Evolutionary conservation across 495 filamentous ascomycete genomes (phyloP).

Genomic region (Entonaema liquescens): DNA sequence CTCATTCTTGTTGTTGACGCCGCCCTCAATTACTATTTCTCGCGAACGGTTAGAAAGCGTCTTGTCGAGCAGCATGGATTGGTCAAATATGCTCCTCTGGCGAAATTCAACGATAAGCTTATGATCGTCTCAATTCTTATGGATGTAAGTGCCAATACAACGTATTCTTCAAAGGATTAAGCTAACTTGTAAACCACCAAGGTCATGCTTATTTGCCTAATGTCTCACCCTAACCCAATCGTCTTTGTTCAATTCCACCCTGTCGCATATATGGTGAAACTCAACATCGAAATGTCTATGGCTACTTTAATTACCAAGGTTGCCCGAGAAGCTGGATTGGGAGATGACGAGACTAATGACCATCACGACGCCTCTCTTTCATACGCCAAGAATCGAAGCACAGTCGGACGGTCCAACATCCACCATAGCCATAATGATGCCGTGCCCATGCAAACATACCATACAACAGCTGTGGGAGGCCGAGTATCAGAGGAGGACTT

Average conservation of each 20-base stretch:
- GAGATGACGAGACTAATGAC: slow-evolving; percentile 1
- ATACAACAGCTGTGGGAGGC: slow-evolving; percentile 9
- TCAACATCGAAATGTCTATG: slow-evolving; percentile 65
- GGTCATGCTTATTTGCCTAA: slow-evolving; percentile 47
- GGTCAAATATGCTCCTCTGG: slow-evolving; percentile 54
- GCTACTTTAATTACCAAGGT: slow-evolving; percentile 53
- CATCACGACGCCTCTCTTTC: slow-evolving; percentile 1
- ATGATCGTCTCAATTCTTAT: slow-evolving; percentile 56
- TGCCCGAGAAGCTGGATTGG: slow-evolving; percentile 9
- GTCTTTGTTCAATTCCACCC: slow-evolving; percentile 54
- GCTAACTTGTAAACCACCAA: slow-evolving; percentile 4
- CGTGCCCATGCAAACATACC: slow-evolving; percentile 15
- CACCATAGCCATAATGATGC: slow-evolving; percentile 10
- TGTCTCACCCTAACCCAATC: slow-evolving; percentile 44
- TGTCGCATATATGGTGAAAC: slow-evolving; percentile 62
- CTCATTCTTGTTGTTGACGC: slow-evolving; percentile 57
- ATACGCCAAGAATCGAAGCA: slow-evolving; percentile 15
- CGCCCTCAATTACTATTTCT: slow-evolving; percentile 56
- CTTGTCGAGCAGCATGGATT: slow-evolving; percentile 56
- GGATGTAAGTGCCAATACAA: slow-evolving; percentile 50
- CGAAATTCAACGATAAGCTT: slow-evolving; percentile 56
- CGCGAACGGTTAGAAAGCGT: slow-evolving; percentile 49
- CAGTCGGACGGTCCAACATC: not conserved
- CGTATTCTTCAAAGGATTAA: not conserved
- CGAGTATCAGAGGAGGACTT: slow-evolving; percentile 21